These are phyloP conservation scores for Lophiotrema nucula DNA, from an alignment of 495 filamentous ascomycete species.

Conservation along the genomic window DNA sequence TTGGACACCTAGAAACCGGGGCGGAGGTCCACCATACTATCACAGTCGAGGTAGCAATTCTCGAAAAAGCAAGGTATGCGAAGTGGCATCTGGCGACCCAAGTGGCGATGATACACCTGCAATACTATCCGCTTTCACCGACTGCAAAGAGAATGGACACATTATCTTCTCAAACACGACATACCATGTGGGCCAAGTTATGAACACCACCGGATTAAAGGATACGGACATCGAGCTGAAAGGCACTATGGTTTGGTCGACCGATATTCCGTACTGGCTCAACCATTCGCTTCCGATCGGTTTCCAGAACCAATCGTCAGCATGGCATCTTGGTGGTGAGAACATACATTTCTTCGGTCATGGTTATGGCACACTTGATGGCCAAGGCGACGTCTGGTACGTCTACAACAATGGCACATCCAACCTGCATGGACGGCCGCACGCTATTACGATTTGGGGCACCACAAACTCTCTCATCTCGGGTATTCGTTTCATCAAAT, in stretches of 20 bases:
- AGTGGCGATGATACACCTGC: background rate
- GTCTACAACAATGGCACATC: background rate
- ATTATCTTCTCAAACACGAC: background rate
- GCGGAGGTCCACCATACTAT: background rate
- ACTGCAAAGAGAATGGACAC: background rate
- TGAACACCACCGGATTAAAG: background rate
- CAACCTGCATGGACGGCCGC: background rate
- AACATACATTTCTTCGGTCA: background rate
- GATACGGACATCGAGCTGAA: background rate
- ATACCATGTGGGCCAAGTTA: background rate
- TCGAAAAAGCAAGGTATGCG: background rate
- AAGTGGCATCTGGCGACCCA: background rate
- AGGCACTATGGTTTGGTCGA: background rate
- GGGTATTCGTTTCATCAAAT: conserved; percentile 2
- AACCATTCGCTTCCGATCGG: conserved; percentile 2
- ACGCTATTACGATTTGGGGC: background rate
- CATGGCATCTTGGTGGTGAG: background rate
- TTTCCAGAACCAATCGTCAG: conserved; percentile 1
- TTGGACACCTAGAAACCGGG: background rate
- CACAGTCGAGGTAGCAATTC: background rate
- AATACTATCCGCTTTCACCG: background rate
- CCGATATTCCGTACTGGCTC: background rate
- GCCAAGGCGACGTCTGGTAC: conserved; percentile 1
- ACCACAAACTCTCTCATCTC: background rate
- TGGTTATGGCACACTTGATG: background rate